These are phyloP conservation scores for Aspergillus sclerotialis DNA, from an alignment of 2,329 filamentous ascomycete species.

Conservation along the genomic window DNA sequence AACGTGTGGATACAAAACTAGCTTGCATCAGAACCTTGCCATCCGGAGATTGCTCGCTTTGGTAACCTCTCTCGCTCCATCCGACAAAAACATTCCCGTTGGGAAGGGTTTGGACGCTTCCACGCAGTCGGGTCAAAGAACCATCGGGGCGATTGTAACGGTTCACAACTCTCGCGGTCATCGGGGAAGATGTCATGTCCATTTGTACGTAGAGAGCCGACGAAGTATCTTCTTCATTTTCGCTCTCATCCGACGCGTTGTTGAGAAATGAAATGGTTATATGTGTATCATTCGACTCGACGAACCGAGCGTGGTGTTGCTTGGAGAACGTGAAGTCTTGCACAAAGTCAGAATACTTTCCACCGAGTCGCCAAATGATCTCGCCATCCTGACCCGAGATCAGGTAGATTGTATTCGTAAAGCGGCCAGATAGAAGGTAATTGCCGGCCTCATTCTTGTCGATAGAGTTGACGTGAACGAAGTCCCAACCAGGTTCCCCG, in stretches of 20 bases:
- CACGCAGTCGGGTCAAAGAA: conserved; percentile 26
- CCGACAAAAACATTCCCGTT: conserved; percentile 32
- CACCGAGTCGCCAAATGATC: conserved; percentile 35
- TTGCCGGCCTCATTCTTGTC: conserved; percentile 35
- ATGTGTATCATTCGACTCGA: conserved; percentile 22
- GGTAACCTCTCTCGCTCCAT: conserved; percentile 32
- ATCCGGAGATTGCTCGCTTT: conserved; percentile 27
- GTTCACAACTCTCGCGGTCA: conserved; percentile 22
- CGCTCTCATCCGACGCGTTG: conserved; percentile 27
- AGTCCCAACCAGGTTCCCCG: conserved; percentile 24
- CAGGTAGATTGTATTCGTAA: conserved; percentile 32
- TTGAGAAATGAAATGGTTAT: conserved; percentile 27
- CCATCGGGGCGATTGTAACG: conserved; percentile 29
- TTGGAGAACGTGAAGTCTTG: conserved; percentile 30
- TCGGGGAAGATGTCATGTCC: conserved; percentile 16
- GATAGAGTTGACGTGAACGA: conserved; percentile 35
- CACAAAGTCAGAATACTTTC: conserved; percentile 22
- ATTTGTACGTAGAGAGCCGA: conserved; percentile 25
- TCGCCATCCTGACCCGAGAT: conserved; percentile 30
- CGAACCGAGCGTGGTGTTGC: conserved; percentile 32
- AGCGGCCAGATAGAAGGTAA: conserved; percentile 34
- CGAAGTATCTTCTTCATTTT: conserved; percentile 20
- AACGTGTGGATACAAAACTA: conserved; percentile 24
- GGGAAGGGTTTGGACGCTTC: conserved; percentile 27
- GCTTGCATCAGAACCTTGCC: conserved; percentile 31